These are phyloP conservation scores for Neoboletus subvelutipes DNA, from an alignment of 768 basidiomycete genomes.

Conservation along the genomic window DNA sequence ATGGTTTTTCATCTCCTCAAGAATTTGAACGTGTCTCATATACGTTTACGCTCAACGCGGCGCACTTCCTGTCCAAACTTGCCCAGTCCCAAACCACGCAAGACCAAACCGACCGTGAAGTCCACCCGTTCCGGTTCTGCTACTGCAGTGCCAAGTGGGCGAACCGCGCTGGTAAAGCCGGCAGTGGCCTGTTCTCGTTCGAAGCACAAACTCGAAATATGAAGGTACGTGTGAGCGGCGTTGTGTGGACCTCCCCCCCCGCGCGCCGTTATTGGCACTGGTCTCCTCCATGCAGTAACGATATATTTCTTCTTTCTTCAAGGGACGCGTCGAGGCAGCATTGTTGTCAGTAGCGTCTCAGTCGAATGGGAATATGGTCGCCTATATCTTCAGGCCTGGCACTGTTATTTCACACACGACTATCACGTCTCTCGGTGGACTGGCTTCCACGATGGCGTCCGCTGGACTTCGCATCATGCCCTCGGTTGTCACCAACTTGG, in stretches of 20 bases:
- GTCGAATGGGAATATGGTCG: constrained; percentile 10
- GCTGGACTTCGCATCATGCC: constrained; percentile 23
- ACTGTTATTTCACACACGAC: constrained; percentile 10
- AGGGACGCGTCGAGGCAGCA: constrained; percentile 25
- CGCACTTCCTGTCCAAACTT: constrained; percentile 21
- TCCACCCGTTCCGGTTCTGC: constrained; percentile 25
- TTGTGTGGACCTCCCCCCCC: not conserved
- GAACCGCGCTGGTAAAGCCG: constrained; percentile 14
- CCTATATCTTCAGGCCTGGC: constrained; percentile 26
- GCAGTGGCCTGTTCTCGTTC: constrained; percentile 12
- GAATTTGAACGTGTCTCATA: constrained; percentile 28
- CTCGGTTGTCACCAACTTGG: constrained; percentile 23
- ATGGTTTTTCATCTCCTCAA: constrained; percentile 21
- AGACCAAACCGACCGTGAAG: not conserved
- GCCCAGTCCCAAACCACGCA: constrained; percentile 6
- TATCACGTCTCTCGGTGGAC: constrained; percentile 15
- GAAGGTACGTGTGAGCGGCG: constrained; percentile 16
- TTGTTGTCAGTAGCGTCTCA: constrained; percentile 16
- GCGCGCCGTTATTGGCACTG: too few species aligned
- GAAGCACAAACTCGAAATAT: constrained; percentile 24
- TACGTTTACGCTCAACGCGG: constrained; percentile 26
- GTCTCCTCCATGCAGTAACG: not conserved
- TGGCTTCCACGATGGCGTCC: constrained; percentile 17
- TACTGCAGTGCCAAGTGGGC: constrained; percentile 29
- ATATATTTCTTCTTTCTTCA: not conserved